Evolutionary conservation across 2,329 filamentous ascomycete species (phyloP).

Genomic region (Phoma sp.): DNA sequence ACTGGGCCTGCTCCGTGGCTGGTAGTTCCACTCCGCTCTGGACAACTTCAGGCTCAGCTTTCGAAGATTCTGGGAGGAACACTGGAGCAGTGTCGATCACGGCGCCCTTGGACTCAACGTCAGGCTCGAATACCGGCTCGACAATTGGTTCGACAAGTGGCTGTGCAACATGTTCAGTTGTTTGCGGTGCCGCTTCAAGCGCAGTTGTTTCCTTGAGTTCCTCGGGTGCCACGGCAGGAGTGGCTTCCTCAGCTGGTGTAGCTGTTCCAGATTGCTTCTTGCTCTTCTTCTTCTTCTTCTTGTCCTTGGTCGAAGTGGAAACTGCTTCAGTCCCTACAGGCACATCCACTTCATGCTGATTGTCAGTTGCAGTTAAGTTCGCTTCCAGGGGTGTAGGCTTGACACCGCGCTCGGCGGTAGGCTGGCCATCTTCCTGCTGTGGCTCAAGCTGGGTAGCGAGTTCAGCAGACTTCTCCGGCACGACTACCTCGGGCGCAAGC

Average conservation of each 20-base stretch:
- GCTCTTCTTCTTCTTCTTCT: slow-evolving; percentile 29
- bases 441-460: slow-evolving; percentile 4
- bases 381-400: not conserved
- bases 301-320: slow-evolving; percentile 10
- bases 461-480: slow-evolving; percentile 2
- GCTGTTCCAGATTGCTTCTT: slow-evolving; percentile 21
- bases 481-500: not conserved
- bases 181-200: not conserved
- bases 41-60: not conserved
- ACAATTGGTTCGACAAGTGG: not conserved
- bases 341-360: not conserved
- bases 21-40: not conserved
- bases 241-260: slow-evolving; percentile 6
- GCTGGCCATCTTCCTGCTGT: slow-evolving; percentile 5
- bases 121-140: not conserved
- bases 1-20: not conserved
- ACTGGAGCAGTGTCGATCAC: not conserved
- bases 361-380: not conserved
- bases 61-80: not conserved
- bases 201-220: not conserved
- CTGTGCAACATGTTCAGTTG: not conserved
- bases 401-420: not conserved
- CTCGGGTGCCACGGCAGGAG: not conserved
- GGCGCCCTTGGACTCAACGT: not conserved
- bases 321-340: not conserved